These are phyloP conservation scores for Cyclocybe aegerita DNA, from an alignment of 768 basidiomycete species.

Conservation along the genomic window DNA sequence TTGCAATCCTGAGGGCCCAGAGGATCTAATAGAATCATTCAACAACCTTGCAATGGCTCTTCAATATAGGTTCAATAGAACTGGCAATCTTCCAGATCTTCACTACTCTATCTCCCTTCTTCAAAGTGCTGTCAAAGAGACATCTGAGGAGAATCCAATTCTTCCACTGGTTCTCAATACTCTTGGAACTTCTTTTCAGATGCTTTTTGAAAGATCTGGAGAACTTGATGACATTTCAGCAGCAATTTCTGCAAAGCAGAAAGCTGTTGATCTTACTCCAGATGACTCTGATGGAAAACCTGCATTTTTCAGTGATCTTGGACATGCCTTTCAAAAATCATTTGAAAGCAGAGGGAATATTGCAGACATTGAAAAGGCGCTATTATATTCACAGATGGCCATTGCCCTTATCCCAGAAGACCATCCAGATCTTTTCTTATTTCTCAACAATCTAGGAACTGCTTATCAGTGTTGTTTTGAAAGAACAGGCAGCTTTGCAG, in stretches of 20 bases:
- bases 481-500: no score
- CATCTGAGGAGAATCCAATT: not conserved
- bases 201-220: conserved; percentile 19
- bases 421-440: not conserved
- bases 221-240: conserved; percentile 16
- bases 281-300: conserved; percentile 4
- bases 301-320: conserved; percentile 8
- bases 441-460: conserved; percentile 1
- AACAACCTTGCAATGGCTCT: no score
- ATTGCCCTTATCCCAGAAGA: conserved; percentile 2
- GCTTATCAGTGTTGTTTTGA: no score
- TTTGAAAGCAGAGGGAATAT: not conserved
- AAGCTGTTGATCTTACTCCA: conserved; percentile 7
- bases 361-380: conserved; percentile 14
- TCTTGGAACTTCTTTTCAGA: conserved; percentile 14
- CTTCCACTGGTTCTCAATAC: conserved; percentile 11
- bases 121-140: not conserved
- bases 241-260: conserved; percentile 3
- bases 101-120: no score
- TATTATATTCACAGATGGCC: not conserved
- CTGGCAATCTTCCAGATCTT: no score
- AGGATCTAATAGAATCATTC: no score
- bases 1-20: no score
- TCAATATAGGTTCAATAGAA: no score
- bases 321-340: not conserved